Evolutionary conservation across 1,284 basidiomycete genomes (phyloP).

Genomic region (Violaceomyces palustris): DNA sequence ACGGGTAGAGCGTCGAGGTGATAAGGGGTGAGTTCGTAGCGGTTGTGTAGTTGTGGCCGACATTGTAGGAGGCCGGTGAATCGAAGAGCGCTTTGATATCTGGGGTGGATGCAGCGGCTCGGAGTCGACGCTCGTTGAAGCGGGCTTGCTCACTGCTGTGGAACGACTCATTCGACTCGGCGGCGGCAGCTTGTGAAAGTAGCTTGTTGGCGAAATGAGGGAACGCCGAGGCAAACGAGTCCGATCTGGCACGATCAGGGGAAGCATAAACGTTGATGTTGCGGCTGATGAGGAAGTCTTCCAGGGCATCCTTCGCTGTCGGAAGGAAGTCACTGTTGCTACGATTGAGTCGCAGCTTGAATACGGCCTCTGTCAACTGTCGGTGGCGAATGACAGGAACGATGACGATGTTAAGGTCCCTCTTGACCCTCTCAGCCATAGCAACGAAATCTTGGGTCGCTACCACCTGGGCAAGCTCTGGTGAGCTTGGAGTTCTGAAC

Average conservation of each 20-base stretch:
- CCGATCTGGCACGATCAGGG: constrained; percentile 59
- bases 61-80: constrained; percentile 44
- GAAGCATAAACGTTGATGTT: constrained; percentile 59
- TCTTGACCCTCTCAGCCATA: constrained; percentile 82
- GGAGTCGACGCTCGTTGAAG: constrained; percentile 68
- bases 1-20: constrained; percentile 43
- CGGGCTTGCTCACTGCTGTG: constrained; percentile 53
- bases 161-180: constrained; percentile 43
- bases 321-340: constrained; percentile 71
- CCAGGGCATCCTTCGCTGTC: constrained; percentile 82
- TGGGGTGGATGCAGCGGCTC: constrained; percentile 79
- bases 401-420: constrained; percentile 85
- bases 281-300: constrained; percentile 80
- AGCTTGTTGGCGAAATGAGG: constrained; percentile 95
- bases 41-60: constrained; percentile 56
- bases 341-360: constrained; percentile 91
- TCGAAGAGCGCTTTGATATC: constrained; percentile 92
- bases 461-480: constrained; percentile 70
- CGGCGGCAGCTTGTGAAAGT: constrained; percentile 33
- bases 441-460: constrained; percentile 72
- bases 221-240: constrained; percentile 90
- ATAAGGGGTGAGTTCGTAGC: constrained; percentile 34
- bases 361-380: constrained; percentile 64
- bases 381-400: constrained; percentile 60
- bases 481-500: constrained; percentile 74